These are phyloP conservation scores for Lichtheimia corymbifera DNA, from an alignment of 371 early-diverging fungal genomes.

Conservation along the genomic window DNA sequence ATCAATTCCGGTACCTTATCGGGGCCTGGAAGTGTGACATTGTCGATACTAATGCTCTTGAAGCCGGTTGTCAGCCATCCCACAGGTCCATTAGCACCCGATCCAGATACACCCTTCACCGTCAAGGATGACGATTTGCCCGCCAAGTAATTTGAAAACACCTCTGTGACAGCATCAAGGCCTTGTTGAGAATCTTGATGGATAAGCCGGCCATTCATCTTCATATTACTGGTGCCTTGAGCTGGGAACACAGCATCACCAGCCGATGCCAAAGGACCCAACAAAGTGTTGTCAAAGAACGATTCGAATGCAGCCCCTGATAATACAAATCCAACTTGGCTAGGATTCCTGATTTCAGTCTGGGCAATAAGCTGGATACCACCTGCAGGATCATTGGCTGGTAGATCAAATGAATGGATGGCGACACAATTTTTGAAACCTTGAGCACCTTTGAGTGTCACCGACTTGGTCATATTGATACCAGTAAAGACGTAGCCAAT, in stretches of 20 bases:
- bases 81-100: slow-evolving; percentile 53
- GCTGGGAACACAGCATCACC: slow-evolving; percentile 42
- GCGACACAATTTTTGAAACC: slow-evolving; percentile 56
- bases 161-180: slow-evolving; percentile 45
- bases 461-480: slow-evolving; percentile 55
- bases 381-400: slow-evolving; percentile 56
- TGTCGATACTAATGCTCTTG: slow-evolving; percentile 49
- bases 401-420: slow-evolving; percentile 56
- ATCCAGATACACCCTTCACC: slow-evolving; percentile 54
- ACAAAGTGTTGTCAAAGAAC: slow-evolving; percentile 25
- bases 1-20: slow-evolving; percentile 17
- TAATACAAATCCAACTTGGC: slow-evolving; percentile 55
- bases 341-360: slow-evolving; percentile 53
- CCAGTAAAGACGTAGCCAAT: slow-evolving; percentile 57
- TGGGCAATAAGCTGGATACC: slow-evolving; percentile 56
- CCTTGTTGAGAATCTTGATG: slow-evolving; percentile 48
- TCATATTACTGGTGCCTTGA: slow-evolving; percentile 20
- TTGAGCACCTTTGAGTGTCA: slow-evolving; percentile 56
- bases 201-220: slow-evolving; percentile 56
- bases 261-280: slow-evolving; percentile 39
- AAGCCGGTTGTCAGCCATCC: slow-evolving; percentile 61
- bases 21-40: slow-evolving; percentile 44
- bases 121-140: slow-evolving; percentile 45
- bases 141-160: slow-evolving; percentile 54
- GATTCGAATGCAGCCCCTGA: slow-evolving; percentile 42